Percentiles rank a stretch among this genome's conserved stretches.
These are phyloP conservation scores for Pseudocercospora eumusae DNA, from an alignment of 2,329 filamentous ascomycete species.

Conservation along the genomic window DNA sequence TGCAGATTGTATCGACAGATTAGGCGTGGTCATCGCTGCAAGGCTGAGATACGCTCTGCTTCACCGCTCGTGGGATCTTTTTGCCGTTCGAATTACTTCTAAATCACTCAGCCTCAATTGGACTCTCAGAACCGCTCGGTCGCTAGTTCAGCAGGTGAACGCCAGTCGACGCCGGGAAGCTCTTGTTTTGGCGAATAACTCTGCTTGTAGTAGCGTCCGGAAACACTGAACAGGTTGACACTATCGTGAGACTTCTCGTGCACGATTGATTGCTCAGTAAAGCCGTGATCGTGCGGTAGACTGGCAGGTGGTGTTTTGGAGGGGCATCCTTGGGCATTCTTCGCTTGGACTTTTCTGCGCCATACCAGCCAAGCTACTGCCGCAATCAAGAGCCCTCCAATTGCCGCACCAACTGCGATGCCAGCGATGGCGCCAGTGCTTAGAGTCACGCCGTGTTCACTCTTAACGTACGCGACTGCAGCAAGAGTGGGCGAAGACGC, in stretches of 20 bases:
- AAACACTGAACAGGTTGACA: background rate
- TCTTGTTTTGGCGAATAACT: background rate
- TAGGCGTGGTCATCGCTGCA: no score
- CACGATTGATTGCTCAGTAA: background rate
- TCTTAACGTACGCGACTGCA: background rate
- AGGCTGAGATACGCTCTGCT: no score
- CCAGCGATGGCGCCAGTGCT: background rate
- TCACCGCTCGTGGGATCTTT: background rate
- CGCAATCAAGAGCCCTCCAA: background rate
- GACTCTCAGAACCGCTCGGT: slow-evolving; percentile 45
- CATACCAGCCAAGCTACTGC: background rate
- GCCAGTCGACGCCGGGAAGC: background rate
- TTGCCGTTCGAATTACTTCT: no score
- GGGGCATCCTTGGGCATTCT: background rate
- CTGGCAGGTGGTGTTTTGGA: background rate
- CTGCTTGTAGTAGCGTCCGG: background rate
- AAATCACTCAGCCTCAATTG: background rate
- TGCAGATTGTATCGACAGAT: no score
- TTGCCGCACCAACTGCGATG: background rate
- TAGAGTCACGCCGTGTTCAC: background rate
- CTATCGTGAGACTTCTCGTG: background rate
- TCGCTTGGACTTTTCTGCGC: background rate
- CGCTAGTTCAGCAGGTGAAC: slow-evolving; percentile 54
- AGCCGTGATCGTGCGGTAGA: background rate
- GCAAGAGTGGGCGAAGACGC: background rate